Evolutionary conservation across 495 filamentous ascomycete genomes (phyloP), one percentile per base, ranked within the genome.

Genomic region (Choiromyces venosus): DNA sequence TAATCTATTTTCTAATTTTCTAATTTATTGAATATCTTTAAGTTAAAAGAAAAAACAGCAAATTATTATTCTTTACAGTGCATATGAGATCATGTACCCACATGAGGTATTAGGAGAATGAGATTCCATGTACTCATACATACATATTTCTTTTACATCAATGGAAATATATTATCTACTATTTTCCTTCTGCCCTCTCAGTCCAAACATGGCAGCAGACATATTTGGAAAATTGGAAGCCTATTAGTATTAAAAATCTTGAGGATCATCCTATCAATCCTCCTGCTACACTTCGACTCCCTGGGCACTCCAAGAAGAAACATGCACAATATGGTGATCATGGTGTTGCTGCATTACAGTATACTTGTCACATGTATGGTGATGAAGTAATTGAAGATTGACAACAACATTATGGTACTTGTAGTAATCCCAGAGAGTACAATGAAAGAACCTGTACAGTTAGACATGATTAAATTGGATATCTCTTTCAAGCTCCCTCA

Each of bases 121-220:
- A 16, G 9, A 68, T 68, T 38, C 65, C 71, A 14, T 72, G 71
- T 42, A 67, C 65, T 12, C 65, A 72, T 68, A 66, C 71, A 7
- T 72, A 46, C 19, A 46, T 66, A 37, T 72, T 65, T 68, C 67
- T 72, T 68, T 9, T 42, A 4, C 29, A 38, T 2, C 40, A 66
- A 21, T 5, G 37, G 0, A 0, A 71, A 6, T 56, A 56, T 5
- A 37, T 65, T 6, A 71, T 9, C 10, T 21, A 35, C 16, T 71
- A 65, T 65, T 71, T 71, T 25, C 69, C 52, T n/a, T n/a, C 35
- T 4, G 36, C 37, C 35, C 44, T 71, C 25, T 71, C 69, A 6
- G 12, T 42, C 44, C 37, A 64, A 42, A 66, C 69, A 0, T 71
- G 69, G 69, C 25, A 65, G 36, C 12, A 65, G 6, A 71, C 52